Percentiles rank a stretch among this genome's conserved stretches.
These are phyloP conservation scores for Microbotryum scabiosae DNA, from an alignment of 1,284 basidiomycete genomes.

Conservation along the genomic window DNA sequence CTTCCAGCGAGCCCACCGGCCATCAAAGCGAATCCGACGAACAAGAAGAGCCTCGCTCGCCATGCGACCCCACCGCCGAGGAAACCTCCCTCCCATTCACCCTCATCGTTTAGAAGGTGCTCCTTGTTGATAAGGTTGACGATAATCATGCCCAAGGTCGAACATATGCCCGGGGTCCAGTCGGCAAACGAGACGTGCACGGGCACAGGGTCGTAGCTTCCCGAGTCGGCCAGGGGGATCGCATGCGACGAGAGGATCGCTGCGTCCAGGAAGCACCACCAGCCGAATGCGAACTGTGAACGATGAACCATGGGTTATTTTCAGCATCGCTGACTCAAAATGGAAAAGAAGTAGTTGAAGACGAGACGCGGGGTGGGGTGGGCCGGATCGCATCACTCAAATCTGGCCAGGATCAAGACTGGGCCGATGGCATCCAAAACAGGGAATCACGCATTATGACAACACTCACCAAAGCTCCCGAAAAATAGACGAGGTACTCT, in stretches of 20 bases:
- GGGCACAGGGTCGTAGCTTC: conserved; percentile 54
- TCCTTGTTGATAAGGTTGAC: conserved; percentile 95
- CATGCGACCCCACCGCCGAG: conserved; percentile 64
- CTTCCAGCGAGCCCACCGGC: conserved; percentile 91
- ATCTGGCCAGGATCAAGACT: no score
- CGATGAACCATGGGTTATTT: not conserved
- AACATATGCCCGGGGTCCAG: conserved; percentile 91
- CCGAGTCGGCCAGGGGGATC: conserved; percentile 43
- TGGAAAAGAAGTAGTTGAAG: not conserved
- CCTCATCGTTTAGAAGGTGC: conserved; percentile 68
- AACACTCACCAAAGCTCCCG: conserved; percentile 72
- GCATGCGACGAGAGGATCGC: conserved; percentile 60
- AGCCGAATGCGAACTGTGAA: conserved; percentile 75
- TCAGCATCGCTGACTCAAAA: not conserved
- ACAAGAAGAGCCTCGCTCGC: conserved; percentile 79
- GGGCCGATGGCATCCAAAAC: no score
- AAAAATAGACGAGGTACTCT: conserved; percentile 78
- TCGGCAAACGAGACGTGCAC: conserved; percentile 67
- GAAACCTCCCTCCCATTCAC: conserved; percentile 47
- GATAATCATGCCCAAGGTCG: conserved; percentile 85
- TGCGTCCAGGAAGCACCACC: conserved; percentile 94
- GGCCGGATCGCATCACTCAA: not conserved
- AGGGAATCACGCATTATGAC: conserved; percentile 1
- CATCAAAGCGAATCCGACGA: conserved; percentile 94
- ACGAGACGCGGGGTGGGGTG: not conserved